Conservation (phyloP, 2,329 filamentous ascomycete genomes). For the Aspergillus neotritici region DNA sequence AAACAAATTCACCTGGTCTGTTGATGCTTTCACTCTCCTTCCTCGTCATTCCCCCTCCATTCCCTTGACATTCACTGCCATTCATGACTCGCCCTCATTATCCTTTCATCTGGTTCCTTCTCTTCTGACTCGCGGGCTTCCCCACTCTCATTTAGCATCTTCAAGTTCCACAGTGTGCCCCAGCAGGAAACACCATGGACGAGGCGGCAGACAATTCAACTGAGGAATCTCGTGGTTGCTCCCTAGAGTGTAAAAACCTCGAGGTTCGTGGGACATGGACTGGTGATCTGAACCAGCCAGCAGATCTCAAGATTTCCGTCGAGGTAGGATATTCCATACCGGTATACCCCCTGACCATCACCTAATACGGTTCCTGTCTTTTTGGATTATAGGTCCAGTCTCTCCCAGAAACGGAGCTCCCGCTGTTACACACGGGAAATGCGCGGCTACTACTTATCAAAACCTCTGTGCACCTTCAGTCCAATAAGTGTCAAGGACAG, state of each 20-base stretch:
- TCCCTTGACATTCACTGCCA: background rate
- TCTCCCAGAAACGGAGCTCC: slow-evolving; percentile 17
- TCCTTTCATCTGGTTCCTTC: background rate
- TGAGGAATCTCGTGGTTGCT: no score
- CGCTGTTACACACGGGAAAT: slow-evolving; percentile 17
- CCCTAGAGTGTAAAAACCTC: slow-evolving; percentile 22
- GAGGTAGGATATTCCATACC: slow-evolving; percentile 23
- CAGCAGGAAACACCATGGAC: background rate
- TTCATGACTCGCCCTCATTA: slow-evolving; percentile 3
- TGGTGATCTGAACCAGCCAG: slow-evolving; percentile 19
- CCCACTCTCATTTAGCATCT: background rate
- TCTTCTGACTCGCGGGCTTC: background rate
- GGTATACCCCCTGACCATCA: background rate
- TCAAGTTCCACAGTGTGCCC: background rate
- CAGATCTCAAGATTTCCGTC: slow-evolving; percentile 22
- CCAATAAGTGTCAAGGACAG: slow-evolving; percentile 2
- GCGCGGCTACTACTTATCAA: slow-evolving; percentile 8
- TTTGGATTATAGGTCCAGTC: slow-evolving; percentile 18
- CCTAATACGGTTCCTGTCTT: background rate
- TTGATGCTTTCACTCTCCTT: background rate
- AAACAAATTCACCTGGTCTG: background rate
- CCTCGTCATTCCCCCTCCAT: background rate
- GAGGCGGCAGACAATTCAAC: no score
- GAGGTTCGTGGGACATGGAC: slow-evolving; percentile 30
- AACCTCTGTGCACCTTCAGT: slow-evolving; percentile 9